Percentiles rank a stretch among this genome's conserved stretches.
Conservation (phyloP, 140 eudicot species). For the Anethum foeniculum region DNA sequence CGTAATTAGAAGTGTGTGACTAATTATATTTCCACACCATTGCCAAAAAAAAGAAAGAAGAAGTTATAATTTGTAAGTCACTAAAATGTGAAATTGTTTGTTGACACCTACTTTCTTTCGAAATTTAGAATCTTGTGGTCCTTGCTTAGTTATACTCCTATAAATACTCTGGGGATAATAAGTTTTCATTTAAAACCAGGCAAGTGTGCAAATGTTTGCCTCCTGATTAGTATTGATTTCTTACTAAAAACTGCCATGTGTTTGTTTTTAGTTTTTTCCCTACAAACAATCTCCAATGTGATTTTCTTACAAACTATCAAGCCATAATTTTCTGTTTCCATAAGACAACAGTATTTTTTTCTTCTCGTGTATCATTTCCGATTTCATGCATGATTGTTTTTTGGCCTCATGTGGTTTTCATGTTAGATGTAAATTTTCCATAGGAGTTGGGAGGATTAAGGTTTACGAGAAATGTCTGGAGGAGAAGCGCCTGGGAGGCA, state of each 20-base stretch:
- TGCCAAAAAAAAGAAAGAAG: too few relatives aligned
- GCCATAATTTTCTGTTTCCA: not conserved
- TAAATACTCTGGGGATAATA: not conserved
- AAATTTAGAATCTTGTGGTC: not conserved
- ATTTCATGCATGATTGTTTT: not conserved
- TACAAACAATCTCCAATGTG: conserved; percentile 1
- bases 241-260: not conserved
- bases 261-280: not conserved
- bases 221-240: not conserved
- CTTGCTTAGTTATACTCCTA: conserved; percentile 1
- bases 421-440: not conserved
- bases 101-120: not conserved
- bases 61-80: not conserved
- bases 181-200: not conserved
- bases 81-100: not conserved
- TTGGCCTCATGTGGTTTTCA: not conserved
- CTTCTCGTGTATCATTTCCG: not conserved
- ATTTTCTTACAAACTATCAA: not conserved
- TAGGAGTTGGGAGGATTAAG: conserved; percentile 14
- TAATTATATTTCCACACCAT: not conserved
- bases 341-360: not conserved
- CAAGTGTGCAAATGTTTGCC: not conserved
- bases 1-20: not conserved
- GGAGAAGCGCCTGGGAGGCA: conserved; percentile 49
- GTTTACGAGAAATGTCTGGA: conserved; percentile 33